Evolutionary conservation across 2,329 filamentous ascomycete species (phyloP), one percentile per base, ranked within the genome.

Genomic region (Thyridium curvatum): DNA sequence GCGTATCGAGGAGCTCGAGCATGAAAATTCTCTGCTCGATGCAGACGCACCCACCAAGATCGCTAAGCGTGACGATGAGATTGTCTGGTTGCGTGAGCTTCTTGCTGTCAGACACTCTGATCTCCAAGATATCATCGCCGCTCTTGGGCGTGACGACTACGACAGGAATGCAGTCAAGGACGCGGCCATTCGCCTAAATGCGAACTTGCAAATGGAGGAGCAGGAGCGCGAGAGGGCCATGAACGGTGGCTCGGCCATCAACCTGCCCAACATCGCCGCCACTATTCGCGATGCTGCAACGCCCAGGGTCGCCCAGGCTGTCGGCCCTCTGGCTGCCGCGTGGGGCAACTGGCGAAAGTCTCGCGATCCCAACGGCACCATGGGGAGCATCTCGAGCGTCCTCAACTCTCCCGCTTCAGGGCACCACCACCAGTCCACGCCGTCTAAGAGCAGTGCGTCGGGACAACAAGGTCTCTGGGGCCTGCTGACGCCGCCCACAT

Each of bases 121-220:
- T 59, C 73, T 98, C 4, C 84, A 91, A 50, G 93, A 98, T 56
- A 87, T 98, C 44, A 91, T 97, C 56, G 74, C 74, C 37, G 82
- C 85, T 6, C 72, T 97, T 18, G 82, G 84, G 3, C 73, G 81
- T 45, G 82, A 89, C 4, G 69, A 73, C 18, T 93, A 86, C 56
- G 83, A 97, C 59, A 78, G 79, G 41, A 79, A 88, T 45, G 74
- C 77, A 6, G 85, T 96, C 46, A 86, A 86, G 52, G 90, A 97
- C 56, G 89, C 90, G 6, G 86, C 88, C 29, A 97, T 97, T 51
- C 84, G 93, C 38, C 81, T 98, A 44, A 87, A 88, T 58, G 87
- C 93, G 12, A 96, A 95, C 54, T 71, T 98, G 29, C 88, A 97
- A 58, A 98, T 98, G 93, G 91, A 98, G 61, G 86, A 94, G 57